A percentile compares a stretch with the other conserved stretches of the same genome.
These are phyloP conservation scores for Aschersonia sp. DNA, from an alignment of 2,329 filamentous ascomycete species.

Conservation along the genomic window DNA sequence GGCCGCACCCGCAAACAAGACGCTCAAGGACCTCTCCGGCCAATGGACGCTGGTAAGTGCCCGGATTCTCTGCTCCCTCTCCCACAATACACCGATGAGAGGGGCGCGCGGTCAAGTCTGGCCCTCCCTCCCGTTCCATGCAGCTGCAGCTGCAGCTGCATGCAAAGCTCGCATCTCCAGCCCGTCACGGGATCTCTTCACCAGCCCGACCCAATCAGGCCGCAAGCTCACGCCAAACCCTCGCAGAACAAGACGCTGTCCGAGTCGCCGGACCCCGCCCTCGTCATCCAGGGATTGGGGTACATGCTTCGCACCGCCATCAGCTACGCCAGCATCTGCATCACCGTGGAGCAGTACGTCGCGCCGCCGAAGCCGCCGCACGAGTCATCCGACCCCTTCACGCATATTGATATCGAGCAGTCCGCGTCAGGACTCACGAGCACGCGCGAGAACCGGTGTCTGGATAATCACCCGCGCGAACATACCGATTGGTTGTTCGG, in stretches of 20 bases:
- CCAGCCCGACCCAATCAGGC: not conserved
- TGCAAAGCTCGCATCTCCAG: too few species aligned
- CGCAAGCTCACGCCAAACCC: not conserved
- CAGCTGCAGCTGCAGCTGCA: too few species aligned
- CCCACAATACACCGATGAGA: too few species aligned
- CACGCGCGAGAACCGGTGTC: slow-evolving; percentile 40
- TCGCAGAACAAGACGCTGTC: slow-evolving; percentile 61
- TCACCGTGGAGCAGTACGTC: slow-evolving; percentile 43
- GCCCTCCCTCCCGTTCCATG: not conserved
- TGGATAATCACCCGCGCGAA: slow-evolving; percentile 38
- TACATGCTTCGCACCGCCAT: slow-evolving; percentile 64
- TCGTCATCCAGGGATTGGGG: slow-evolving; percentile 57
- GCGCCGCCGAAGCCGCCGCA: slow-evolving; percentile 26
- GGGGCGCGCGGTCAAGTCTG: too few species aligned
- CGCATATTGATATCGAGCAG: slow-evolving; percentile 61
- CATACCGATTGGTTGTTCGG: slow-evolving; percentile 76
- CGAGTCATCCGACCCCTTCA: slow-evolving; percentile 23
- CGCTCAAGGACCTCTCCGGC: slow-evolving; percentile 52
- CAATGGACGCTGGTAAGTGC: slow-evolving; percentile 52
- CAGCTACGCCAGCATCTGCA: slow-evolving; percentile 51
- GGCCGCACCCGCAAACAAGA: slow-evolving; percentile 57
- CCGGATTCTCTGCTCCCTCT: not conserved
- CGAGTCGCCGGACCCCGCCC: slow-evolving; percentile 51
- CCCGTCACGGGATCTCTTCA: not conserved
- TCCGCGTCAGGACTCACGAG: slow-evolving; percentile 57